A percentile compares a stretch with the other conserved stretches of the same genome.
These are phyloP conservation scores for Candida koratica DNA, from an alignment of 805 yeast species.

Conservation along the genomic window DNA sequence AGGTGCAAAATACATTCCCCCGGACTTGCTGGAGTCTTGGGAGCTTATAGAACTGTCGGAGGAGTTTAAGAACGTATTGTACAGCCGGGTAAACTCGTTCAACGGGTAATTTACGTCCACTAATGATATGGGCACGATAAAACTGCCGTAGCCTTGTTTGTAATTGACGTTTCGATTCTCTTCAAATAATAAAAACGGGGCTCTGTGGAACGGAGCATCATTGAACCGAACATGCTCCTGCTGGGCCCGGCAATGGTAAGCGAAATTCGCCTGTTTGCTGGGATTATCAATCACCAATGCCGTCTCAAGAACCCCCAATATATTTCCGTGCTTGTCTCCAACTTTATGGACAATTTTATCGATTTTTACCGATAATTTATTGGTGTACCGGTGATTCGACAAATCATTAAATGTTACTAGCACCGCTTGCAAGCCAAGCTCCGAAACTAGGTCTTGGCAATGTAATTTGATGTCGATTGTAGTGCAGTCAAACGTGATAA, in stretches of 20 bases:
- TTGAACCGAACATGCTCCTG: slow-evolving; percentile 61
- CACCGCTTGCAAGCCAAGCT: slow-evolving; percentile 19
- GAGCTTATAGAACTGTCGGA: slow-evolving; percentile 4
- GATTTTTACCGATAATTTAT: slow-evolving; percentile 46
- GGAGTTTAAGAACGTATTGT: slow-evolving; percentile 7
- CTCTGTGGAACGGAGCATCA: slow-evolving; percentile 82
- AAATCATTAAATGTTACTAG: slow-evolving; percentile 59
- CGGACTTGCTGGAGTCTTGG: background rate
- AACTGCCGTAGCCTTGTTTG: slow-evolving; percentile 46
- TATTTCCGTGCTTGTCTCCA: slow-evolving; percentile 11
- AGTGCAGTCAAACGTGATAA: slow-evolving; percentile 55
- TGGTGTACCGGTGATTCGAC: slow-evolving; percentile 62
- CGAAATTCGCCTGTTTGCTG: slow-evolving; percentile 46
- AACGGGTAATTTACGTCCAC: slow-evolving; percentile 65
- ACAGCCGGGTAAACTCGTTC: slow-evolving; percentile 21
- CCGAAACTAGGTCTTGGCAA: slow-evolving; percentile 10
- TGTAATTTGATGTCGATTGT: slow-evolving; percentile 39
- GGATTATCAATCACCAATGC: slow-evolving; percentile 60
- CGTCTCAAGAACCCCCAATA: slow-evolving; percentile 48
- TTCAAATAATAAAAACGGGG: slow-evolving; percentile 63
- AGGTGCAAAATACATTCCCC: slow-evolving; percentile 17
- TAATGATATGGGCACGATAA: slow-evolving; percentile 57
- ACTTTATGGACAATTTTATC: slow-evolving; percentile 42
- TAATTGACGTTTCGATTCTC: slow-evolving; percentile 47
- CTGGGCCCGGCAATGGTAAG: slow-evolving; percentile 49